Base-by-base conservation (phyloP, 331 rosid genomes). In the Rosa hybrid region DNA sequence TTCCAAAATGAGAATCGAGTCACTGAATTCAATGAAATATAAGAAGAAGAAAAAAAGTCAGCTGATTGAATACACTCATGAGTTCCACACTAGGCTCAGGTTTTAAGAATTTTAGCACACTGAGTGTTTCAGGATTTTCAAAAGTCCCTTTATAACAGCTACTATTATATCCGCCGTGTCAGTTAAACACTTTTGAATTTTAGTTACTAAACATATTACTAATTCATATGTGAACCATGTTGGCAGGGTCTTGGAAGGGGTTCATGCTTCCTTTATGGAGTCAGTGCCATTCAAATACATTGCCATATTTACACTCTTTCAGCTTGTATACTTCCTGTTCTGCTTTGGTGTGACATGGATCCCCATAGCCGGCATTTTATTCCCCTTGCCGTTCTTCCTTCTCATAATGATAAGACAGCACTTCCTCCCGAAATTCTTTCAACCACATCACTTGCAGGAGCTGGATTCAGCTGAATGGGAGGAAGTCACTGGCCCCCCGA, bases 301-400 rank as follows among this genome's bases (percentile, higher is more conserved):
- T 68, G 75, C 88, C 16, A 65, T 78, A 14, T 92, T 92, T 85
- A 94, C 98, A 56, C 72, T 92, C 59, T 91, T 94, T 82, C 98
- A 94, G 77, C 78, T 88, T 25, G 76, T 89, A 4, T 94, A 94
- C 78, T 75, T 94, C 64, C 83, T 94, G 87, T 20, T 88, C 70
- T 94, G 98, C 62, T 94, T 85, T 48, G 98, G 97, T 51, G 90
- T 92, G 81, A 94, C 97, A 41, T 94, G 98, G 98, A 91, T 94
- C 81, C 98, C 98, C 3, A 81, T 94, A 18, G 98, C 96, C 57
- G 98, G 98, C 81, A 90, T 94, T 77, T 74, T 94, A 84, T 94
- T 94, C 79, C 98, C 97, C 8, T 77, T 91, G 82, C 97, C 92
- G 8, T 92, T 94, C 88, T 91, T 94, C 87, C 72, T 91, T 56